Evolutionary conservation across 2,329 filamentous ascomycete species (phyloP).

Genomic region (Aspergillus sp.): DNA sequence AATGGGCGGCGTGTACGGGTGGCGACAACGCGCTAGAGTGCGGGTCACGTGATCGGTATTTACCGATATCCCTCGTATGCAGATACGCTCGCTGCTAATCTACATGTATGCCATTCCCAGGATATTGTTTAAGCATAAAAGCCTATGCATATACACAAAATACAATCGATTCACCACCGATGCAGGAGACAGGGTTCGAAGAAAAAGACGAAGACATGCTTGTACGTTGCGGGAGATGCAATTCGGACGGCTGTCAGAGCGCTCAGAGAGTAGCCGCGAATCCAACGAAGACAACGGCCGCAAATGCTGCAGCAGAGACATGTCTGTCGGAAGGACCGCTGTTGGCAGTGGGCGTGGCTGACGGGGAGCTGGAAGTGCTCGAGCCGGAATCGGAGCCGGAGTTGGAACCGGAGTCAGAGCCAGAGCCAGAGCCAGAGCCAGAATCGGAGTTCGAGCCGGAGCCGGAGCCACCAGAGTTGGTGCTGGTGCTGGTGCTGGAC

Average conservation of each 20-base stretch:
- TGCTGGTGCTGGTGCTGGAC: conserved; percentile 1
- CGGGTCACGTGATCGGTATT: conserved; percentile 14
- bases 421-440: not conserved
- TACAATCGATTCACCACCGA: too few species aligned
- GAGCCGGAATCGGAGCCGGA: conserved; percentile 11
- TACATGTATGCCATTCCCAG: too few species aligned
- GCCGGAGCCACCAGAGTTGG: conserved; percentile 9
- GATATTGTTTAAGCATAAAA: too few species aligned
- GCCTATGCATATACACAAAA: too few species aligned
- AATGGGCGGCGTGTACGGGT: conserved; percentile 14
- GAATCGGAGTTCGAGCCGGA: conserved; percentile 8
- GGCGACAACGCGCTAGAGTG: conserved; percentile 10
- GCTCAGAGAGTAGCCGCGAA: conserved; percentile 30
- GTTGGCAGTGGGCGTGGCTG: conserved; percentile 12
- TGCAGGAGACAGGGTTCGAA: too few species aligned
- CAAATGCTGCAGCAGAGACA: conserved; percentile 28
- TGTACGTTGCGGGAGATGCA: too few species aligned
- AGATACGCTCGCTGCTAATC: too few species aligned
- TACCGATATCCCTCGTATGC: too few species aligned
- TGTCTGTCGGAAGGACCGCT: conserved; percentile 23
- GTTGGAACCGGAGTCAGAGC: conserved; percentile 2
- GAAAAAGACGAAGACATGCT: too few species aligned
- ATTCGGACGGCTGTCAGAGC: not conserved
- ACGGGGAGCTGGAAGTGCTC: conserved; percentile 7
- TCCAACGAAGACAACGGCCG: conserved; percentile 33